Conservation (phyloP, 306 rosid genomes). For the Quercus gilva region DNA sequence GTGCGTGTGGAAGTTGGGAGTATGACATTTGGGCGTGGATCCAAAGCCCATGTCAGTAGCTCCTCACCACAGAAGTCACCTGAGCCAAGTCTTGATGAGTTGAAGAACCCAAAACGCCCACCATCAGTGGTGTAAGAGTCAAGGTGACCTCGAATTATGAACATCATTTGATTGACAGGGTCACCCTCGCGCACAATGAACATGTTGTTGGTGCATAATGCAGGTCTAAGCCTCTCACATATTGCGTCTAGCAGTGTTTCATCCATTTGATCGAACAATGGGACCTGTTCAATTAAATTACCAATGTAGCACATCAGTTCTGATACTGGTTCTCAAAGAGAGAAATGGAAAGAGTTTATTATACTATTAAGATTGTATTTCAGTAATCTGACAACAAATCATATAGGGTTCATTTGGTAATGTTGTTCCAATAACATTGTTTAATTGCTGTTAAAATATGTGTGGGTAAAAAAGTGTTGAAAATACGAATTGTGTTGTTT, state of each 20-base stretch:
- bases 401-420: too few species aligned
- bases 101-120: slow-evolving; percentile 87
- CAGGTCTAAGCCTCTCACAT: slow-evolving; percentile 90
- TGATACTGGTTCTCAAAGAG: too few species aligned
- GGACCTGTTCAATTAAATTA: slow-evolving; percentile 43
- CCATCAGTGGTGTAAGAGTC: slow-evolving; percentile 92
- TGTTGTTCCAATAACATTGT: accelerated
- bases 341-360: too few species aligned
- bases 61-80: slow-evolving; percentile 98
- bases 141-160: slow-evolving; percentile 85
- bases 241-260: slow-evolving; percentile 92
- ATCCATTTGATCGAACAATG: slow-evolving; percentile 89
- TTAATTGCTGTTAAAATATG: accelerated
- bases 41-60: slow-evolving; percentile 86
- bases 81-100: slow-evolving; percentile 71
- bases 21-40: slow-evolving; percentile 63
- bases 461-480: accelerated
- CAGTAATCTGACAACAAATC: too few species aligned
- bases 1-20: slow-evolving; percentile 92
- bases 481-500: too few species aligned
- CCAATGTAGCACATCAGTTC: too few species aligned
- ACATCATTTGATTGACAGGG: slow-evolving; percentile 88
- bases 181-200: slow-evolving; percentile 83
- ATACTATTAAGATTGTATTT: too few species aligned
- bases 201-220: slow-evolving; percentile 79